Conservation (phyloP, 257 asterid species). For the Mentha longifolia region DNA sequence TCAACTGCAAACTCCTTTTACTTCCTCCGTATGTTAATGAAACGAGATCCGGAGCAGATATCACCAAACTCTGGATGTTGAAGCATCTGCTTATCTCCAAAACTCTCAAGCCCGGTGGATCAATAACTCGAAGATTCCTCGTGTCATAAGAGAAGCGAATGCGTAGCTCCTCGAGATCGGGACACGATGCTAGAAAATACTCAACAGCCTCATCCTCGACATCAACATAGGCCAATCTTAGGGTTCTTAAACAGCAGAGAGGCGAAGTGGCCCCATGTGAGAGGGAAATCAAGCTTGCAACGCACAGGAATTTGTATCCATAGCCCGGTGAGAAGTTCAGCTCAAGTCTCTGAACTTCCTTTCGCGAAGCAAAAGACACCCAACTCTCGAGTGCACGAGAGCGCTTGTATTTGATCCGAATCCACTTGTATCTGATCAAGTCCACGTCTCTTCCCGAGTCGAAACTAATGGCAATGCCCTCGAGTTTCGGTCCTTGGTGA, state of each 20-base stretch:
- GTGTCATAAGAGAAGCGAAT: not conserved
- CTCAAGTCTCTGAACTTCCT: not conserved
- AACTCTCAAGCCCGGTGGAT: slow-evolving; percentile 10
- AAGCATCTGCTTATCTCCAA: slow-evolving; percentile 2
- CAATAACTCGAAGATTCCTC: not conserved
- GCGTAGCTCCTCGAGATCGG: not conserved
- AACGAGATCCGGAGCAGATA: not conserved
- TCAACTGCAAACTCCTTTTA: not conserved
- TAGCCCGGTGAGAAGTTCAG: not conserved
- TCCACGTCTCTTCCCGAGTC: no score
- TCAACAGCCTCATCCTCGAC: slow-evolving; percentile 2
- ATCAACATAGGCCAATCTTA: not conserved
- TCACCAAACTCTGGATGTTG: not conserved
- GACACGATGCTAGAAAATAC: not conserved
- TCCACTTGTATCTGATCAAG: not conserved
- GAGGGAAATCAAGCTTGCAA: not conserved
- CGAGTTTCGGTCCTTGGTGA: not conserved
- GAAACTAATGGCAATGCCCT: not conserved
- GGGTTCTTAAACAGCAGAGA: not conserved
- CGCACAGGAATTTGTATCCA: not conserved
- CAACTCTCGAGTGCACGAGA: not conserved
- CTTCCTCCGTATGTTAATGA: not conserved
- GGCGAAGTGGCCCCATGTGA: not conserved
- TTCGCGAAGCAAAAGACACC: not conserved
- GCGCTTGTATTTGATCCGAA: not conserved